Conservation (phyloP, 2,329 filamentous ascomycete species). For the Hypoxylon sp. region DNA sequence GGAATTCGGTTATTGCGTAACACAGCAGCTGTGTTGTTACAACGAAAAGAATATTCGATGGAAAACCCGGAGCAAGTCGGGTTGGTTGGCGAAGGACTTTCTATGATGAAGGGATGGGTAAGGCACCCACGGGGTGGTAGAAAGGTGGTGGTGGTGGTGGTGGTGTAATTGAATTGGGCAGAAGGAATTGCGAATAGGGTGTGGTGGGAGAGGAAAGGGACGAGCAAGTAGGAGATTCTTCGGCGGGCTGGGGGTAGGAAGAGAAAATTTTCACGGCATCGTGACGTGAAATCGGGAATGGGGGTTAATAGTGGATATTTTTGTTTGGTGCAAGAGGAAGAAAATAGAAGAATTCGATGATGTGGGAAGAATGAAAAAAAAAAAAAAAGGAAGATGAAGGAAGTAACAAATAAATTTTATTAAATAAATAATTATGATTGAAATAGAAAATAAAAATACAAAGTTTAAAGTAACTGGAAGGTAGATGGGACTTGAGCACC, state of each 20-base stretch:
- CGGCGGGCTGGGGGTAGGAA: conserved; percentile 25
- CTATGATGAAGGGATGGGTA: conserved; percentile 18
- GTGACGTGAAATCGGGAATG: conserved; percentile 35
- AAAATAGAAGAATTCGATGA: conserved; percentile 17
- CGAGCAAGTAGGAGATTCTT: conserved; percentile 30
- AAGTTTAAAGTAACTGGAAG: conserved; percentile 11
- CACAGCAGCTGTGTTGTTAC: conserved; percentile 17
- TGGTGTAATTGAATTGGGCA: conserved; percentile 33
- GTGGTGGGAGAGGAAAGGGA: conserved; percentile 21
- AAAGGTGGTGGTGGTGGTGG: no score
- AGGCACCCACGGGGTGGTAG: conserved; percentile 25
- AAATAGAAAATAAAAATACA: conserved; percentile 19
- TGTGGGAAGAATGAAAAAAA: conserved; percentile 22
- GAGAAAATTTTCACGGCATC: conserved; percentile 39
- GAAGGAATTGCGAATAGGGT: conserved; percentile 16
- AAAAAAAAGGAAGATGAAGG: conserved; percentile 4
- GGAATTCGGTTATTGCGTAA: conserved; percentile 28
- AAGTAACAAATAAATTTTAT: conserved; percentile 6
- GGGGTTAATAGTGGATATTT: no score
- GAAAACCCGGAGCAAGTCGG: conserved; percentile 34
- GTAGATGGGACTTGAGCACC: conserved; percentile 9
- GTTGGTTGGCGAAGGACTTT: conserved; percentile 18
- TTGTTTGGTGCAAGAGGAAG: conserved; percentile 29
- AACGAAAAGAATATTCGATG: conserved; percentile 32
- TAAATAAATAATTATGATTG: conserved; percentile 16